Evolutionary conservation across 2,329 filamentous ascomycete genomes (phyloP), one percentile per base, ranked within the genome.

Genomic region (Arthroderma sp.): DNA sequence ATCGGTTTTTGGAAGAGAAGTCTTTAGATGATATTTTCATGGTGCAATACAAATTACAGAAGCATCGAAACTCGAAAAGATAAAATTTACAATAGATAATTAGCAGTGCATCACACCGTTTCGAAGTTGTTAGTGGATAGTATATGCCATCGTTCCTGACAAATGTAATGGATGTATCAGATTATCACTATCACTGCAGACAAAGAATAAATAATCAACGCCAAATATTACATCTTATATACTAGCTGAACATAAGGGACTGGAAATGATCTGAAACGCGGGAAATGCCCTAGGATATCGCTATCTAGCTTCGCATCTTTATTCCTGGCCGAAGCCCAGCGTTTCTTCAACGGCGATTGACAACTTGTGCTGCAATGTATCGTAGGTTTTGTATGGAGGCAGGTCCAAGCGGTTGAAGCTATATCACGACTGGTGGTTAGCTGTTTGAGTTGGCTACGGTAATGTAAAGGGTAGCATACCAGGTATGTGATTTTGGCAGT

Each of bases 291-390:
- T 15, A 33, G 11, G n/a, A 33, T n/a, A 36, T 9, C 29, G 32
- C 28, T 9, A 36, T 15, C 15, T 22, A 22, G 15, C 15, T 1
- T 22, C 15, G 15, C 15, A 22, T 22, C 15, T 58, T 61, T 86
- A 98, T 71, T 98, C 91, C 70, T 98, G 91, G 53, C 91, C 91
- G 62, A 98, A 98, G 50, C 91, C 91, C 72, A 98, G 88, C 0
- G 91, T 98, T 71, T 98, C 91, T 68, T 98, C 91, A 45, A 98
- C 91, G 28, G 91, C 91, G 66, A 94, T 94, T 5, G 88, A 91
- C 56, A 98, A 73, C 69, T 98, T 98, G 59, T 81, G 73, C 61
- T 89, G 83, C 53, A 98, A 73, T 55, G 77, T 78, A 51, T 96
- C 89, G 57, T 88, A 75, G 22, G 74, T 78, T 72, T 95, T 96